Evolutionary conservation across 176 grass and related monocot species (phyloP).

Genomic region (Sorghum bicolor): DNA sequence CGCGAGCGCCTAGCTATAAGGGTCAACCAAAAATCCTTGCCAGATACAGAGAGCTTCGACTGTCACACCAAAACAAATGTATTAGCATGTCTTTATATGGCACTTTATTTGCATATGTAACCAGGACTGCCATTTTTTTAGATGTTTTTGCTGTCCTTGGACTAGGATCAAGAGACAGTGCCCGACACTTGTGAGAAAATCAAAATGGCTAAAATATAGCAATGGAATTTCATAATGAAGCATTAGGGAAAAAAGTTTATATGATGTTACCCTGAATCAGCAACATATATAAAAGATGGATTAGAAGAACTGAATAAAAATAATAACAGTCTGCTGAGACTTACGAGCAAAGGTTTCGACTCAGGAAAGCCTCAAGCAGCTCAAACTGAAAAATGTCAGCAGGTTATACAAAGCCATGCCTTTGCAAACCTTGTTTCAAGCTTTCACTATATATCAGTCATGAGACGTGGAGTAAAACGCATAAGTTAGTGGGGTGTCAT

Average conservation of each 20-base stretch:
- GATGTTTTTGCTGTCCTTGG: not conserved
- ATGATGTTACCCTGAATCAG: not conserved
- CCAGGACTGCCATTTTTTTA: not conserved
- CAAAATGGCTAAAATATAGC: not conserved
- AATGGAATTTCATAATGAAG: not conserved
- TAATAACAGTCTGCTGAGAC: constrained; percentile 43
- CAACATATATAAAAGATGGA: constrained; percentile 3
- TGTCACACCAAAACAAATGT: constrained; percentile 38
- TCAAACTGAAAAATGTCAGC: constrained; percentile 60
- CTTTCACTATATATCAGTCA: constrained; percentile 54
- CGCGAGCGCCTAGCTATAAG: constrained; percentile 94
- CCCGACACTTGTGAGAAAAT: not conserved
- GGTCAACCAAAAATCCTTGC: constrained; percentile 88
- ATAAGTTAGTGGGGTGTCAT: constrained; percentile 37
- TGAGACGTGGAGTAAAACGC: constrained; percentile 21
- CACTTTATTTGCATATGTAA: not conserved
- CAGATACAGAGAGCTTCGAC: constrained; percentile 68
- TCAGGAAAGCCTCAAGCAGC: constrained; percentile 48
- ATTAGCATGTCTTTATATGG: constrained; percentile 23
- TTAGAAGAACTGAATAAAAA: constrained; percentile 23
- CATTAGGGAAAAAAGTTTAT: not conserved
- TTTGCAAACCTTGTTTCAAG: constrained; percentile 54
- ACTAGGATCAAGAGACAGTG: constrained; percentile 2
- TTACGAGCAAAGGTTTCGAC: constrained; percentile 54
- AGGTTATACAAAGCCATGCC: constrained; percentile 47